Base-by-base conservation (phyloP, 176 grass and related monocot species). In the Zoysia pacifica region DNA sequence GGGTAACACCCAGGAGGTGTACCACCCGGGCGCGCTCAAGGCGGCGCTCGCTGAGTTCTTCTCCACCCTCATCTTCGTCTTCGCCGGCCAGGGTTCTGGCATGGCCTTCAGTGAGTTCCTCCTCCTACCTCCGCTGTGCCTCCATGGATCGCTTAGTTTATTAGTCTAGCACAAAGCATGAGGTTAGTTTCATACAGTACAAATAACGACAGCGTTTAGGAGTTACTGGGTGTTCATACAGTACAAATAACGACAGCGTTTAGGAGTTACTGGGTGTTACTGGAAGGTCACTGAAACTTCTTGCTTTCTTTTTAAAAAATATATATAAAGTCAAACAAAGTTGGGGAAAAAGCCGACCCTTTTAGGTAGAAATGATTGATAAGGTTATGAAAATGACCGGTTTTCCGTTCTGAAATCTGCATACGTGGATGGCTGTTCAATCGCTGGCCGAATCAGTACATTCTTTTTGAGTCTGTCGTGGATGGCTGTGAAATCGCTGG, bases 1-100 rank as follows among this genome's bases (percentile, higher is more conserved):
- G 36, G 96, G 96, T 7, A 88, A 9, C 12, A 63, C 28, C 66
- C 89, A 87, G 39, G 96, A 99, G 79, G 84, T 89, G 84, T 82
- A 69, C 84, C 92, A 95, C 67, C 82, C 86, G 38, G 84, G 79
- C 39, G 93, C 88, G 39, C 93, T 99, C 76, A 99, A 90, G 84
- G 93, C 96, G 58, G 93, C 93, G 4, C 54, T 99, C 20, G 96
- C 96, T 10, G 96, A 99, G 93, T 95, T 99, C 84, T 84, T 99
- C 80, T 91, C 72, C 81, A 99, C 96, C 79, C 80, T 99, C 86
- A 95, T 99, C 88, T 99, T 99, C 88, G 92, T 99, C 81, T 99
- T 99, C 84, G 92, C 96, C 52, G 90, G 96, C 84, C 90, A 93
- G 76, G 96, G 96, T 75, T 99, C 96, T 67, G 92, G 90, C 90